These are phyloP conservation scores for Lipomyces yamadae DNA, from an alignment of 805 yeast species.

Conservation along the genomic window DNA sequence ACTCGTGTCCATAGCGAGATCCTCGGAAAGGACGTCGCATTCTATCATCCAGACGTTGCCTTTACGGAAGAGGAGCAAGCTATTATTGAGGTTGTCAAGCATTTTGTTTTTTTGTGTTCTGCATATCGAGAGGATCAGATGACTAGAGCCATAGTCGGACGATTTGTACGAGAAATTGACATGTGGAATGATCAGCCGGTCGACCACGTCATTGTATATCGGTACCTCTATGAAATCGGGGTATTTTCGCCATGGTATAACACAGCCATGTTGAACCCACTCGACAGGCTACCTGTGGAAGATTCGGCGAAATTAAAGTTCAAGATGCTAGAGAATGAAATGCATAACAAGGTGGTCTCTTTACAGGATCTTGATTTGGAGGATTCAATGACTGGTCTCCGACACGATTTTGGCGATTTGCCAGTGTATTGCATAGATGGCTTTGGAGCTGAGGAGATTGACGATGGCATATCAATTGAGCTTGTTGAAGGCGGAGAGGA, in stretches of 20 bases:
- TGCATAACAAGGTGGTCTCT: neutral
- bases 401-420: slow-evolving; percentile 43
- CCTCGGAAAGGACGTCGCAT: slow-evolving; percentile 1
- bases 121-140: slow-evolving; percentile 3
- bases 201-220: slow-evolving; percentile 7
- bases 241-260: slow-evolving; percentile 36
- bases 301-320: slow-evolving; percentile 8
- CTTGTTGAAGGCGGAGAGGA: slow-evolving; percentile 34
- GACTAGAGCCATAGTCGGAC: slow-evolving; percentile 21
- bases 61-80: slow-evolving; percentile 21
- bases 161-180: slow-evolving; percentile 23
- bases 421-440: slow-evolving; percentile 85
- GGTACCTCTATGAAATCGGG: slow-evolving; percentile 38
- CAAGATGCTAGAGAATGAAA: neutral
- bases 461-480: slow-evolving; percentile 82
- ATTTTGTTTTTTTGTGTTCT: neutral
- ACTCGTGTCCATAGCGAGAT: neutral
- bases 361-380: neutral
- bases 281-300: slow-evolving; percentile 11
- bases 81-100: slow-evolving; percentile 23
- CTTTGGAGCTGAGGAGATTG: slow-evolving; percentile 82
- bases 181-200: slow-evolving; percentile 19
- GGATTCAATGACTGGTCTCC: slow-evolving; percentile 23
- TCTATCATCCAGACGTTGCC: neutral
- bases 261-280: slow-evolving; percentile 12